Conservation (phyloP, 2,329 filamentous ascomycete species). For the Cephalotrichum gorgonifer region DNA sequence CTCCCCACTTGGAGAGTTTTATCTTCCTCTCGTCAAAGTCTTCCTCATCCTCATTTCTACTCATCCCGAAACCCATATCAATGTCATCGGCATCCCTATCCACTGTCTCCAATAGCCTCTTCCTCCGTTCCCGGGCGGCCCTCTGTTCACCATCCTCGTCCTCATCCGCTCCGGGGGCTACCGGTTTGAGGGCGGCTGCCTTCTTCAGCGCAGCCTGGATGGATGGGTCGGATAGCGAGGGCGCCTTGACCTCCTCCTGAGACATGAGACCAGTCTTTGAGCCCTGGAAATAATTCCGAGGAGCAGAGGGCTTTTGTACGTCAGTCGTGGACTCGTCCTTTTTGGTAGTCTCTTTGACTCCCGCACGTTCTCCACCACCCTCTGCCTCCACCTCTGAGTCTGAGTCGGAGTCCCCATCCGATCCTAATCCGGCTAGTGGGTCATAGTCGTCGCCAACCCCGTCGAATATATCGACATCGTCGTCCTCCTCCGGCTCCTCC, state of each 20-base stretch:
- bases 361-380: slow-evolving; percentile 15
- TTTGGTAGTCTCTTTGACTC: slow-evolving; percentile 2
- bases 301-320: slow-evolving; percentile 23
- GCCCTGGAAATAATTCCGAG: slow-evolving; percentile 53
- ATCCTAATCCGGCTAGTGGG: slow-evolving; percentile 48
- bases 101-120: slow-evolving; percentile 61
- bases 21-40: slow-evolving; percentile 61
- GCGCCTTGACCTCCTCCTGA: slow-evolving; percentile 36
- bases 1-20: slow-evolving; percentile 58
- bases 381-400: slow-evolving; percentile 30
- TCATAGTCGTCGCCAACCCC: slow-evolving; percentile 58
- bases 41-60: slow-evolving; percentile 77
- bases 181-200: slow-evolving; percentile 55
- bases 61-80: slow-evolving; percentile 89
- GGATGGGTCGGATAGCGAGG: slow-evolving; percentile 61
- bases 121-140: slow-evolving; percentile 57
- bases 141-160: slow-evolving; percentile 29
- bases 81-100: slow-evolving; percentile 82
- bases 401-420: slow-evolving; percentile 25
- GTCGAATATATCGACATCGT: slow-evolving; percentile 56
- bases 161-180: slow-evolving; percentile 23
- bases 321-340: slow-evolving; percentile 35
- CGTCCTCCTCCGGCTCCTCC: slow-evolving; percentile 36
- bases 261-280: slow-evolving; percentile 44
- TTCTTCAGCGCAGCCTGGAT: slow-evolving; percentile 80